phyloP scores from a whole-genome alignment of 2,329 filamentous ascomycete genomes.

The Teratosphaeria epicoccoides region DNA sequence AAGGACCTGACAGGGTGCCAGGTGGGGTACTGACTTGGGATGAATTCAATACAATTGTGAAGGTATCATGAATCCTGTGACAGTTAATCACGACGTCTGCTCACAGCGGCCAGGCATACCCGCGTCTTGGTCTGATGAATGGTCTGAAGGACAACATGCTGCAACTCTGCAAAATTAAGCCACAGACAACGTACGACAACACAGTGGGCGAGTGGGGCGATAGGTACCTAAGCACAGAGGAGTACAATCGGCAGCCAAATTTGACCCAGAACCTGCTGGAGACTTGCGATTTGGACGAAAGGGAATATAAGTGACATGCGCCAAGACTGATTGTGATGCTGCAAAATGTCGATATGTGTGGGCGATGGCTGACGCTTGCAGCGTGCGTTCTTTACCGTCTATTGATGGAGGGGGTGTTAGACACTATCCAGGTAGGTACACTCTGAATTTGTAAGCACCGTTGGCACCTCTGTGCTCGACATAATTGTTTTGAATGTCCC shows the following conservation, averaged over 20 bases:
- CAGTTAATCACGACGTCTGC: neutral
- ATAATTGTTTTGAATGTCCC: too few species aligned
- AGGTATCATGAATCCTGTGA: constrained; percentile 2
- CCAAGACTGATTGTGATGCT: neutral
- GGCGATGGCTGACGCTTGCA: neutral
- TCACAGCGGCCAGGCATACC: constrained; percentile 19
- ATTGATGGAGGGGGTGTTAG: too few species aligned
- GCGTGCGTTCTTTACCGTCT: too few species aligned
- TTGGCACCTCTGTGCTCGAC: neutral
- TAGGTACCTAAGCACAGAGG: constrained; percentile 23
- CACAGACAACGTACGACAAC: constrained; percentile 29
- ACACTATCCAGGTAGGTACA: neutral
- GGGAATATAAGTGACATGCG: neutral
- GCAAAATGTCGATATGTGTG: neutral
- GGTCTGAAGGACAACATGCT: constrained; percentile 30
- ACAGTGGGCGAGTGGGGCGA: constrained; percentile 28
- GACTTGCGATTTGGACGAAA: constrained; percentile 13
- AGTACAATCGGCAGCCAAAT: constrained; percentile 26
- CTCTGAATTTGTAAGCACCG: neutral
- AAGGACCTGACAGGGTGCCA: constrained; percentile 11
- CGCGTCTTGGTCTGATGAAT: constrained; percentile 26
- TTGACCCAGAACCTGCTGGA: constrained; percentile 13
- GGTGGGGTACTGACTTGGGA: constrained; percentile 13
- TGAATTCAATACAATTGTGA: constrained; percentile 11
- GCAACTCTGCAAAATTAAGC: constrained; percentile 33